Base-by-base conservation (phyloP, 371 early-diverging fungal species). In the Blakeslea trispora region DNA sequence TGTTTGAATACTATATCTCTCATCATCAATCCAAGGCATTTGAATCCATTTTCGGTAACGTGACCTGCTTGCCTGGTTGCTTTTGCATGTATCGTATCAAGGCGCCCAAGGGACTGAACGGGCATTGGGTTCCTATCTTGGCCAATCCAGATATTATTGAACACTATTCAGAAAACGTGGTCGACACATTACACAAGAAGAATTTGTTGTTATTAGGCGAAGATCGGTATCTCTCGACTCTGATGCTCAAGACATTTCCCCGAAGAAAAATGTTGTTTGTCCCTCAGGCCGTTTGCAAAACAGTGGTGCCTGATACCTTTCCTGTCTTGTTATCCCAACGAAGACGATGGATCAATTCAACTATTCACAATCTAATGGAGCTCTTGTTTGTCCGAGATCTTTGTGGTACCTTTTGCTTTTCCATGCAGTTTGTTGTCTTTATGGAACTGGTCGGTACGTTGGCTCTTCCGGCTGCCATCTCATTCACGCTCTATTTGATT, bases 51-150 rank as follows among this genome's bases (percentile, higher is more conserved):
- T 98, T 98, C 82, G 98, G 98, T 53, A 91, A 91, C 79, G 97
- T 98, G 17, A 98, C 96, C 9, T 98, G 98, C 74, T 79, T 98
- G 42, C 97, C 96, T 5, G 96, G 98, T 43, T 96, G 96, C 64
- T 96, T 96, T 78, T 90, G 95, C 68, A 94, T 92, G 91, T 96
- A 95, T 69, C 85, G 95, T 32, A 88, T 97, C 59, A 92, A 93
- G 66, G 87, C 91, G 47, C 91, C 85, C 50, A 90, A 91, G 71
- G 82, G 86, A 3, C 73, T 72, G 22, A 69, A 74, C 47, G 85
- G 84, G 21, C 68, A 74, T 43, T 84, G 85, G 85, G 82, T 85
- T 1, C 92, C 89, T 59, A 95, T 88, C 49, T 74, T 99, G 53
- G 85, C 85, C 73, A 84, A 93, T 73, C 87, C 97, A 56, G 85